Evolutionary conservation across 192 early-diverging fungal species (phyloP).

Genomic region (Haplosporangium gracile): DNA sequence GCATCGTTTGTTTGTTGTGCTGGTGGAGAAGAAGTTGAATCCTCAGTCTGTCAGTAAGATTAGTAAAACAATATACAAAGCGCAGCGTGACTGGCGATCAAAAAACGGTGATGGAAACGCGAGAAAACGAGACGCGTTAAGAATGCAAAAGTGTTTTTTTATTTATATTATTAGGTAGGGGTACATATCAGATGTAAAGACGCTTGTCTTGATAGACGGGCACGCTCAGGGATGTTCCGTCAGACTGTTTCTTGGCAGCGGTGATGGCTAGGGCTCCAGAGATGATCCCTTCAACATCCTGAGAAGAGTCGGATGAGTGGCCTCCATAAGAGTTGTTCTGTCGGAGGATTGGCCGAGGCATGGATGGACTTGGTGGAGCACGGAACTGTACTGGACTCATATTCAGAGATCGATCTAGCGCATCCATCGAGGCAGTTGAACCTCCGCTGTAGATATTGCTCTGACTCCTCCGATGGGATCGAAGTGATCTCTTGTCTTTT

Average conservation of each 20-base stretch:
- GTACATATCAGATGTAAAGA: not conserved
- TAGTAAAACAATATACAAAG: not conserved
- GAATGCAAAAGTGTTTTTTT: not conserved
- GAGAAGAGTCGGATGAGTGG: not conserved
- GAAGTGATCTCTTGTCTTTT: not conserved
- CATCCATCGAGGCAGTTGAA: slow-evolving; percentile 1
- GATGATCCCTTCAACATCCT: not conserved
- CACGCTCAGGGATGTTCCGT: not conserved
- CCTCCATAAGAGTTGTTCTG: not conserved
- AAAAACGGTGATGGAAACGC: not conserved
- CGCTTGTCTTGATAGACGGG: not conserved
- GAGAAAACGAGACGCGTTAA: not conserved
- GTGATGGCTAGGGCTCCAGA: slow-evolving; percentile 2
- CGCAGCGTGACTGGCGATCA: not conserved
- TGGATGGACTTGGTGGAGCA: not conserved
- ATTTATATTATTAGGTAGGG: not conserved
- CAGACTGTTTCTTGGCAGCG: slow-evolving; percentile 5
- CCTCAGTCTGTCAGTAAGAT: not conserved
- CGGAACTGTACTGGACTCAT: slow-evolving; percentile 5
- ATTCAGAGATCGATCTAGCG: not conserved
- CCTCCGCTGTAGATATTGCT: not conserved
- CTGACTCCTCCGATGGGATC: slow-evolving; percentile 2
- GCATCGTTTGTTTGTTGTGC: not conserved
- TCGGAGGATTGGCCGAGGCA: not conserved
- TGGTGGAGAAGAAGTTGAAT: not conserved